Evolutionary conservation across 2,329 filamentous ascomycete genomes (phyloP).

Genomic region (Colletotrichum incanum): DNA sequence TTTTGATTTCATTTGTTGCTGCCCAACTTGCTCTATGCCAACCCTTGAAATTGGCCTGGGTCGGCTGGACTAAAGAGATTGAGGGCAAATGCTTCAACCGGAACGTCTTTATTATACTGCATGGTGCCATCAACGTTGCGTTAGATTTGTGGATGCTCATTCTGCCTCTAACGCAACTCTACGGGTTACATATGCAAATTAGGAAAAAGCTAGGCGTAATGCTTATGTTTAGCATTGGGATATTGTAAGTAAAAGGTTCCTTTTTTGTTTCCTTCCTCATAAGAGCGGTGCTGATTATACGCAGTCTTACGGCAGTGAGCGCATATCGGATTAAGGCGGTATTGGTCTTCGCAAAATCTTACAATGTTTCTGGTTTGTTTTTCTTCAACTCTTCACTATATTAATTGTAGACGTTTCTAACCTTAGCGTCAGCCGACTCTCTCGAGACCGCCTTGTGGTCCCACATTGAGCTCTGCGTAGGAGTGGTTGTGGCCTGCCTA

Average conservation of each 20-base stretch:
- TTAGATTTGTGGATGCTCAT: constrained; percentile 60
- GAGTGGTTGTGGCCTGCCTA: constrained; percentile 13
- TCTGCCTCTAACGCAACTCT: constrained; percentile 56
- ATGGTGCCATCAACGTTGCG: constrained; percentile 59
- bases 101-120: constrained; percentile 56
- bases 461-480: constrained; percentile 5
- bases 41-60: constrained; percentile 61
- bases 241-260: constrained; percentile 25
- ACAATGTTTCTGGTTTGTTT: background rate
- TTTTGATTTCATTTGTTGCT: constrained; percentile 51
- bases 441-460: background rate
- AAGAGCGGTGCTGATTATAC: background rate
- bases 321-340: constrained; percentile 3
- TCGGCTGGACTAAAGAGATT: constrained; percentile 48
- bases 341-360: background rate
- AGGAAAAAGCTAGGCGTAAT: constrained; percentile 55
- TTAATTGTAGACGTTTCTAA: background rate
- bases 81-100: constrained; percentile 55
- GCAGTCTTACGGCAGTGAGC: constrained; percentile 24
- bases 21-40: constrained; percentile 60
- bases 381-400: background rate
- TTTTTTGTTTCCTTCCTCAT: background rate
- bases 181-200: constrained; percentile 50
- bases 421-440: background rate
- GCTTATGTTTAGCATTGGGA: constrained; percentile 56